Percentiles rank a stretch among this genome's conserved stretches.
Conservation (phyloP, 23 red algal genomes). For the Gracilaria domingensis region DNA sequence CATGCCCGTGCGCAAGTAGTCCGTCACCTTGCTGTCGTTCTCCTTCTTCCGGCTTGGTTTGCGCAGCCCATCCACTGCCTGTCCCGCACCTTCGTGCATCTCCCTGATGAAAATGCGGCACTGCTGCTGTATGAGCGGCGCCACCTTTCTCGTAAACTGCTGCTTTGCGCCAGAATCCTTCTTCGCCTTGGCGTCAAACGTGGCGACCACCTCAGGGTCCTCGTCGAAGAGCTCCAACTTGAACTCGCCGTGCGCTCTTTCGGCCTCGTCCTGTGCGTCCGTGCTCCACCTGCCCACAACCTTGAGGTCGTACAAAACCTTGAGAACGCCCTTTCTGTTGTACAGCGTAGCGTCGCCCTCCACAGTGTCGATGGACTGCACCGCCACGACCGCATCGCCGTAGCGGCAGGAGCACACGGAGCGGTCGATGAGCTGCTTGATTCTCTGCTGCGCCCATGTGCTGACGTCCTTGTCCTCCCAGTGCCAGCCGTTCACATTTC, state of each 20-base stretch:
- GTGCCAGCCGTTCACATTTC: constrained; percentile 94
- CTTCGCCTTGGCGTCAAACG: constrained; percentile 49
- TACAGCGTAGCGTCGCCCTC: constrained; percentile 94
- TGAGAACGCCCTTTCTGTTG: constrained; percentile 90
- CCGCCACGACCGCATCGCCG: constrained; percentile 12
- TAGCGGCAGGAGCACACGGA: not conserved
- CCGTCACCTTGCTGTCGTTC: constrained; percentile 37
- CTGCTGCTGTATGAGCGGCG: constrained; percentile 29
- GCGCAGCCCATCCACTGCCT: constrained; percentile 38
- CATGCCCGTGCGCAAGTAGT: constrained; percentile 42
- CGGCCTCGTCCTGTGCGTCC: constrained; percentile 19
- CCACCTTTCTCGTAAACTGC: constrained; percentile 36
- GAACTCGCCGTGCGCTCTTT: constrained; percentile 64
- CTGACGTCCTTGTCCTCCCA: constrained; percentile 91
- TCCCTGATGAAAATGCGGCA: constrained; percentile 67
- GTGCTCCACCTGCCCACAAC: constrained; percentile 75
- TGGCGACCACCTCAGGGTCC: constrained; percentile 79
- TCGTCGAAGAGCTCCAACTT: constrained; percentile 87
- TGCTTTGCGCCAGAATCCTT: constrained; percentile 20
- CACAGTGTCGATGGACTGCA: constrained; percentile 46
- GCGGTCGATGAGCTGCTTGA: constrained; percentile 57
- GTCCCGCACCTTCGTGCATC: constrained; percentile 64
- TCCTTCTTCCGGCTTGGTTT: constrained; percentile 22
- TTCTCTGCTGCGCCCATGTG: constrained; percentile 68
- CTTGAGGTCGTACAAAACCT: constrained; percentile 88